Evolutionary conservation across 2,329 filamentous ascomycete genomes (phyloP).

Genomic region (Aspergillus hortae): DNA sequence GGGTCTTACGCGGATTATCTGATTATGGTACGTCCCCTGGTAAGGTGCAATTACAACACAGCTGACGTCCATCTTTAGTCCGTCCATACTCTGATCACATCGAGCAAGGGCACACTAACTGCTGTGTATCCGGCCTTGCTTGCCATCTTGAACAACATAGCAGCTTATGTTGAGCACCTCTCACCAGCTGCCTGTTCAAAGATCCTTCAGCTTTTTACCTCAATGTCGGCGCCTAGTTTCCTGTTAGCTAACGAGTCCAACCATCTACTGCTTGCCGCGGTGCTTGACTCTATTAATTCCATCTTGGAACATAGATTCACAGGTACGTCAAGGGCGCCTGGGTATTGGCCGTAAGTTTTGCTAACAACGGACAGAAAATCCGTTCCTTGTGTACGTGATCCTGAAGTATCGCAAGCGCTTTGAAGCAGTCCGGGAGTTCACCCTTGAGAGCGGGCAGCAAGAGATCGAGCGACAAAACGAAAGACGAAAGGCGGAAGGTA

Average conservation of each 20-base stretch:
- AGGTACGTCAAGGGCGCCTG: conserved; percentile 50
- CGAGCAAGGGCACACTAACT: conserved; percentile 83
- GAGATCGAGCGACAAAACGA: conserved; percentile 80
- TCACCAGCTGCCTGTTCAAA: conserved; percentile 73
- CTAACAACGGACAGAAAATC: conserved; percentile 60
- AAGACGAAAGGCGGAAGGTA: conserved; percentile 59
- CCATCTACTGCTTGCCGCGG: conserved; percentile 71
- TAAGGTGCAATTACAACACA: background rate
- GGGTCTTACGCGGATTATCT: conserved; percentile 93
- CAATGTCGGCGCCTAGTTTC: conserved; percentile 92
- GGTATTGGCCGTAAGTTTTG: background rate
- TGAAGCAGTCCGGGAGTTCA: conserved; percentile 80
- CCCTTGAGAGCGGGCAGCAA: conserved; percentile 84
- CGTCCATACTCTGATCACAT: conserved; percentile 86
- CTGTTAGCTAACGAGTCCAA: conserved; percentile 90
- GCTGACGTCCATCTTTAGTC: conserved; percentile 53
- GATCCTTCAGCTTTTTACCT: conserved; percentile 80
- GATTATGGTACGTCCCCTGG: conserved; percentile 60
- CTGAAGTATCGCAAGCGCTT: conserved; percentile 78
- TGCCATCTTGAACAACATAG: conserved; percentile 89
- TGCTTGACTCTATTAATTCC: conserved; percentile 85
- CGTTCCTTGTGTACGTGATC: conserved; percentile 74
- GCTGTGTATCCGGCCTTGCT: conserved; percentile 89
- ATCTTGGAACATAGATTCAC: conserved; percentile 85
- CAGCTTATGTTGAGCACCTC: conserved; percentile 76